These are phyloP conservation scores for Medicago lupulina DNA, from an alignment of 306 rosid genomes.

Conservation along the genomic window DNA sequence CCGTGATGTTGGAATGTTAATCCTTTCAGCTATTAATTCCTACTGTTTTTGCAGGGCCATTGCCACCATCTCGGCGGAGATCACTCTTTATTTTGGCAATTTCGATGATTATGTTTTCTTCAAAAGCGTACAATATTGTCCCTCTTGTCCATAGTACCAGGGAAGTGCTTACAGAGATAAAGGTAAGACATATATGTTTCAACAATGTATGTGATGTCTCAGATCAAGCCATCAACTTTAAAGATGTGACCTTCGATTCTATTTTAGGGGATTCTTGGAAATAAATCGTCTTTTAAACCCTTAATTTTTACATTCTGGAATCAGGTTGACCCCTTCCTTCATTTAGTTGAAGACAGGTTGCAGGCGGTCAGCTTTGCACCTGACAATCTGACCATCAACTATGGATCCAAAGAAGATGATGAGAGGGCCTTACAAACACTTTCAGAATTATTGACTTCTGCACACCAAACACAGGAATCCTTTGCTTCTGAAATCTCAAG, in stretches of 20 bases:
- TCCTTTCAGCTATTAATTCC: conserved; percentile 42
- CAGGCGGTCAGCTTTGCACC: conserved; percentile 56
- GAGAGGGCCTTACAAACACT: conserved; percentile 60
- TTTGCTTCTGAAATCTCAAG: conserved; percentile 67
- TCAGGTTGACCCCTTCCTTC: conserved; percentile 89
- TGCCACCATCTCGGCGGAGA: conserved; percentile 87
- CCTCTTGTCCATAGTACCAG: conserved; percentile 61
- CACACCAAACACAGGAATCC: conserved; percentile 59
- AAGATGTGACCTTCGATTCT: conserved; percentile 28
- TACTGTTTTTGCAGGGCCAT: conserved; percentile 60
- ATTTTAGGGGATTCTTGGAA: conserved; percentile 18
- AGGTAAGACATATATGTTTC: conserved; percentile 50
- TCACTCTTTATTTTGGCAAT: conserved; percentile 83
- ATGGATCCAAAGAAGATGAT: conserved; percentile 87
- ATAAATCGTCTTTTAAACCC: conserved; percentile 12
- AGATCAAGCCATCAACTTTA: conserved; percentile 16
- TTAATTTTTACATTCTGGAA: conserved; percentile 29
- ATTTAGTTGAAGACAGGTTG: conserved; percentile 75
- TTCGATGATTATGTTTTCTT: conserved; percentile 85
- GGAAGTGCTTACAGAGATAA: conserved; percentile 58
- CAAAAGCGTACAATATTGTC: conserved; percentile 68
- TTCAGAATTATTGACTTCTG: conserved; percentile 50
- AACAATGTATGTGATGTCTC: conserved; percentile 2
- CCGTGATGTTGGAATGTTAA: conserved; percentile 19
- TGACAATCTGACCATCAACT: conserved; percentile 44